Conservation (phyloP, 371 early-diverging fungal genomes). For the Capillidium rhysosporum region DNA sequence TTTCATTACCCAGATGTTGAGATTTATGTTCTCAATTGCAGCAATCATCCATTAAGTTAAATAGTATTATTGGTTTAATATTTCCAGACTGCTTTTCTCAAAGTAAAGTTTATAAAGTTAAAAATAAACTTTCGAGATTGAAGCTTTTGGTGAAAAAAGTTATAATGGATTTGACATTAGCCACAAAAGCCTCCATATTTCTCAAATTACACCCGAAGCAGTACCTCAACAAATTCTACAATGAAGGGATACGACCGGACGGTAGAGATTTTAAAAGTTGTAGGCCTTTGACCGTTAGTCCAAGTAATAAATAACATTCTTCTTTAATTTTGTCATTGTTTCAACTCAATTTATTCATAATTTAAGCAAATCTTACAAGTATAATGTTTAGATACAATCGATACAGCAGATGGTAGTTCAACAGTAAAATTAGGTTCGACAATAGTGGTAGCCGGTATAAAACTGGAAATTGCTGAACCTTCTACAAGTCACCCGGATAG, state of each 20-base stretch:
- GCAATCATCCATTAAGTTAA: too few relatives aligned
- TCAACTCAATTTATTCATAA: too few relatives aligned
- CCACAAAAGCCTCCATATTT: conserved; percentile 22
- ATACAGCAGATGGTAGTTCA: conserved; percentile 68
- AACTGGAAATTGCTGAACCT: conserved; percentile 86
- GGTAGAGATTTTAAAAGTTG: conserved; percentile 45
- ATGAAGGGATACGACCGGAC: conserved; percentile 62
- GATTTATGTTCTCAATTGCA: too few relatives aligned
- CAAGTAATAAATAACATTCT: conserved; percentile 3
- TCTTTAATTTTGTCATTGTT: conserved; percentile 9
- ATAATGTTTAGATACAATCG: conserved; percentile 36
- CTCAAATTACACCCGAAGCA: conserved; percentile 66
- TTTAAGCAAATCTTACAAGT: background rate
- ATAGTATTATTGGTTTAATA: too few relatives aligned
- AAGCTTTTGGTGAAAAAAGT: too few relatives aligned
- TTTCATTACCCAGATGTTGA: too few relatives aligned
- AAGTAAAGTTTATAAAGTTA: too few relatives aligned
- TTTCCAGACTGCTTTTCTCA: too few relatives aligned
- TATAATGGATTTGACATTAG: background rate
- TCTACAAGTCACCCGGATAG: conserved; percentile 33
- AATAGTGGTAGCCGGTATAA: conserved; percentile 79
- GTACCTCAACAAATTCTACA: conserved; percentile 62
- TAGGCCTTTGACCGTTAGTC: conserved; percentile 30
- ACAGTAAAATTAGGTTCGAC: conserved; percentile 79
- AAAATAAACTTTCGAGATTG: too few relatives aligned